Evolutionary conservation across 306 rosid species (phyloP), one percentile per base, ranked within the genome.

Genomic region (Purshia tridentata): DNA sequence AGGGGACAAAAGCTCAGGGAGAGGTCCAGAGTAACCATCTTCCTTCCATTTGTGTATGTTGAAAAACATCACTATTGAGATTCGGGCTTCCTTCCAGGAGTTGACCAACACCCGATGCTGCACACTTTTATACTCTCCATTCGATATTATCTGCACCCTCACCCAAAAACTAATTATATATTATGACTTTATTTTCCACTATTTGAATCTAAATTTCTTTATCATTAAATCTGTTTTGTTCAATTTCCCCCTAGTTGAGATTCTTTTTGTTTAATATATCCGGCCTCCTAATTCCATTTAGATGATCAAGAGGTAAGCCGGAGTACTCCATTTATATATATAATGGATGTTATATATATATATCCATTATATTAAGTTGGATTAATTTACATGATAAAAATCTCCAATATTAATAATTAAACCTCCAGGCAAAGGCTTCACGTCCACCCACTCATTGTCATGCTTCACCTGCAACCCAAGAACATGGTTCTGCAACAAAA

Each of bases 61-160:
- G 50, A 73, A 80, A 69, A 83, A 69, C 0, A 58, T 65, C 54
- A 77, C 78, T 1, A 69, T 6, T 4, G 82, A 80, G 6, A 80
- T 83, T 55, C 82, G 70, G 22, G 80, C 5, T 59, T 77, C 80
- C 39, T 80, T 80, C 18, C 40, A 40, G 0, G 75, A 39, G 76
- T 80, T 77, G 6, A 82, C 77, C 74, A 77, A 6, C 55, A 74
- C 82, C n/a, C 77, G 63, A 8, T 82, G 85, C 8, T 83, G 77
- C 19, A 77, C 75, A 14, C 87, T 77, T 23, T 40, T 73, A 50
- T 83, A 83, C 65, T 68, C 87, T 5, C 81, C 84, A 20, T 83
- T 83, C 1, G 80, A 72, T 52, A 69, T 22, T 56, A 80, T 52
- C 84, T 76, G 18, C 48, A 39, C 9, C 10, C 11, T 57, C 63